These are phyloP conservation scores for Lizonia empirigonia DNA, from an alignment of 2,329 filamentous ascomycete species.

Conservation along the genomic window DNA sequence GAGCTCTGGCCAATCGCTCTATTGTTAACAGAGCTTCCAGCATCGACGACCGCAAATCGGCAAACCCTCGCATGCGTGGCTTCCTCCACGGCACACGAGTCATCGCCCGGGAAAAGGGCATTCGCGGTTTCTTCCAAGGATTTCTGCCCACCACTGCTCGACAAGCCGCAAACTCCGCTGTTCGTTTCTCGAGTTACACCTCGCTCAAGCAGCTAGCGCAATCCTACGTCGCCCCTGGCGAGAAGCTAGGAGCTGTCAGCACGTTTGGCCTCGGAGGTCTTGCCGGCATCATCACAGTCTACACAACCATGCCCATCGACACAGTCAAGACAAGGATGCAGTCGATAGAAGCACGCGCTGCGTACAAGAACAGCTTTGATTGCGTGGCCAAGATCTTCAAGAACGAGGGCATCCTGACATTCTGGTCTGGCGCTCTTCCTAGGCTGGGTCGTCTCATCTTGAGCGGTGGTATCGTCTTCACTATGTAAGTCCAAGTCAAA, in stretches of 20 bases:
- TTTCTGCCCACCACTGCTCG: constrained; percentile 93
- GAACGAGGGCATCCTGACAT: constrained; percentile 85
- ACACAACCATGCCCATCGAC: constrained; percentile 73
- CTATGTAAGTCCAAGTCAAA: constrained; percentile 73
- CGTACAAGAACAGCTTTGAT: constrained; percentile 86
- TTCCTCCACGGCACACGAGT: constrained; percentile 89
- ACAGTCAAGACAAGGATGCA: constrained; percentile 98
- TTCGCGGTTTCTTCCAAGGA: constrained; percentile 94
- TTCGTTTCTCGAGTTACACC: constrained; percentile 89
- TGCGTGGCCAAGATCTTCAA: constrained; percentile 84
- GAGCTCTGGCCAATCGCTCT: neutral
- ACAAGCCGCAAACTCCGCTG: constrained; percentile 92
- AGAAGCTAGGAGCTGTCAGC: constrained; percentile 85
- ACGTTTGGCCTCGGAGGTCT: constrained; percentile 91
- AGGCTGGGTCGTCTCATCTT: constrained; percentile 82
- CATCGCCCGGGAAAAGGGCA: constrained; percentile 84
- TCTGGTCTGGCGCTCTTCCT: constrained; percentile 93
- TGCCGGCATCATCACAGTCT: constrained; percentile 90
- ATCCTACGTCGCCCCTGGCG: constrained; percentile 89
- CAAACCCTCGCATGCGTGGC: constrained; percentile 84
- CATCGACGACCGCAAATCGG: constrained; percentile 91
- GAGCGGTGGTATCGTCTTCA: constrained; percentile 96
- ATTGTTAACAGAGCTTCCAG: constrained; percentile 49
- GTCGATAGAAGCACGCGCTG: constrained; percentile 79
- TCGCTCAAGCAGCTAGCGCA: constrained; percentile 88